A percentile compares a stretch with the other conserved stretches of the same genome.
phyloP scores from a whole-genome alignment of 140 eudicot species.

The Ambrosia hybrid region DNA sequence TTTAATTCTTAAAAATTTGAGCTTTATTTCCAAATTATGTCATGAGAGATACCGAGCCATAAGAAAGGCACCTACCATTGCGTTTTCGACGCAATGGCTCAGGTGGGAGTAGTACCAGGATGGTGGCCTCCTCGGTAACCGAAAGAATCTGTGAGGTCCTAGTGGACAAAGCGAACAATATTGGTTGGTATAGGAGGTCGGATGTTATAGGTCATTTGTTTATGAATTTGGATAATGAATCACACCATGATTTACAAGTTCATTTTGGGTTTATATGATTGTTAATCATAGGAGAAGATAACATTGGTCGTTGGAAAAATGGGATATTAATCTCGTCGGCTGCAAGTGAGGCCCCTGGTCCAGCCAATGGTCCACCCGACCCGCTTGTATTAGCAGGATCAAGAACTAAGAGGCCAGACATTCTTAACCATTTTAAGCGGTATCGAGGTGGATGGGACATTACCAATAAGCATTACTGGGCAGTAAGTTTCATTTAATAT shows the following conservation, averaged over 20 bases:
- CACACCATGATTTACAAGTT: neutral
- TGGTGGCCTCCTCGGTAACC: too few relatives aligned
- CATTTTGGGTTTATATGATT: neutral
- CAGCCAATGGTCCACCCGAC: slow-evolving; percentile 31
- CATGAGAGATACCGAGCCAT: too few relatives aligned
- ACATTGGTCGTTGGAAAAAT: slow-evolving; percentile 69
- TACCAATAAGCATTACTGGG: slow-evolving; percentile 92
- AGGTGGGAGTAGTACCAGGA: too few relatives aligned
- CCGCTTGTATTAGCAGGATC: slow-evolving; percentile 76
- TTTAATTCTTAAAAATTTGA: neutral
- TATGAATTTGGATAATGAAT: slow-evolving; percentile 4
- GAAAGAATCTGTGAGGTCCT: too few relatives aligned
- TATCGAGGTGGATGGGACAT: slow-evolving; percentile 95
- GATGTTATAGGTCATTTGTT: neutral
- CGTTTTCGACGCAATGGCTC: too few relatives aligned
- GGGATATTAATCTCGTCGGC: slow-evolving; percentile 48
- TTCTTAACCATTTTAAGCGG: slow-evolving; percentile 55
- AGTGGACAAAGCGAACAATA: too few relatives aligned
- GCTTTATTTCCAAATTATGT: too few relatives aligned
- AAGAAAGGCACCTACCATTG: too few relatives aligned
- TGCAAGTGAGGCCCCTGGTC: slow-evolving; percentile 61
- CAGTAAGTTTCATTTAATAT: slow-evolving; percentile 56
- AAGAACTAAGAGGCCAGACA: slow-evolving; percentile 85
- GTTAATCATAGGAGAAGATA: slow-evolving; percentile 50
- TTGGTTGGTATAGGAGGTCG: too few relatives aligned